Evolutionary conservation across 106 monocot species (phyloP).

Genomic region (Dendrobium nobile): DNA sequence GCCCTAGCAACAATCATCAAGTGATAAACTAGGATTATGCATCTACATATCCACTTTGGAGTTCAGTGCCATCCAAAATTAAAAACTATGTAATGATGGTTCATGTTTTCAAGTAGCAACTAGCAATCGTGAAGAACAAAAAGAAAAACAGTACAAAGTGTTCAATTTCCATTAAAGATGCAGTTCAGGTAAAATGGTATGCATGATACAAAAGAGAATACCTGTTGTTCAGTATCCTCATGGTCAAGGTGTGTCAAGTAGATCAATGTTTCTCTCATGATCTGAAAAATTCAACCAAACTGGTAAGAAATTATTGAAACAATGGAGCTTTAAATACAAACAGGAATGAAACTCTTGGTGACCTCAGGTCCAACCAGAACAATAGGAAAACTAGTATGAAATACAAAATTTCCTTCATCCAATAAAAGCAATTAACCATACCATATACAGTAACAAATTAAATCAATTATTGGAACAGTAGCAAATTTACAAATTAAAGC

Average conservation of each 20-base stretch:
- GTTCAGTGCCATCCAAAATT: not conserved
- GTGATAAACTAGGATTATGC: not conserved
- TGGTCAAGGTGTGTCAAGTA: constrained; percentile 96
- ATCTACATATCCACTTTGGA: not conserved
- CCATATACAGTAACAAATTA: not conserved
- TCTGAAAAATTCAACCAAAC: constrained; percentile 39
- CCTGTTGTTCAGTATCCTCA: constrained; percentile 99
- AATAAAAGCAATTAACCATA: not conserved
- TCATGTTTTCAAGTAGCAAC: not conserved
- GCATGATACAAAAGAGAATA: constrained; percentile 8
- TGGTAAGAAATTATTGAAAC: not conserved
- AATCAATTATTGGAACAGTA: not conserved
- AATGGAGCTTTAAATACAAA: not conserved
- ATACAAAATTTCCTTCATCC: not conserved
- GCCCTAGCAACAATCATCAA: too few relatives aligned
- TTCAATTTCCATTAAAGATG: not conserved
- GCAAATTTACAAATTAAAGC: not conserved
- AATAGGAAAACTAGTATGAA: not conserved
- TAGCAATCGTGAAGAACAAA: not conserved
- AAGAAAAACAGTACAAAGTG: not conserved
- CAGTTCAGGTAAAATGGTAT: not conserved
- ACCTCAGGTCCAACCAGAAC: not conserved
- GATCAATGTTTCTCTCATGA: constrained; percentile 97
- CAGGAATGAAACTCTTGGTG: not conserved
- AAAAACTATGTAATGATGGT: not conserved